phyloP scores from a whole-genome alignment of 2,329 filamentous ascomycete genomes.

The Cytospora piceicola region DNA sequence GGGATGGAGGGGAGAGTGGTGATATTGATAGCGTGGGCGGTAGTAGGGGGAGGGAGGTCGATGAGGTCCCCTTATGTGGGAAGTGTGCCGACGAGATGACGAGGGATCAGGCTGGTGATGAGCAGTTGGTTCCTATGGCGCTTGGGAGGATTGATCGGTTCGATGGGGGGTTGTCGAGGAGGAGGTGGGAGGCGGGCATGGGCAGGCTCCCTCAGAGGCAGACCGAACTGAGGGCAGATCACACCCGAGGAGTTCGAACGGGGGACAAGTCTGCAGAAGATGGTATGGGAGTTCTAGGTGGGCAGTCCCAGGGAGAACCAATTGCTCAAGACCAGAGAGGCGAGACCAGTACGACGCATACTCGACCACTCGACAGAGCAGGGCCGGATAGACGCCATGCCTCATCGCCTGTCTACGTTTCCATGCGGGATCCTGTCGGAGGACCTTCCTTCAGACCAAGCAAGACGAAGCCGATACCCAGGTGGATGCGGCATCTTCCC shows the following conservation, averaged over 20 bases:
- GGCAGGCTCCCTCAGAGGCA: background rate
- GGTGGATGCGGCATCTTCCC: slow-evolving; percentile 47
- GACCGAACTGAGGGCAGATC: no score
- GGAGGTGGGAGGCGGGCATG: slow-evolving; percentile 46
- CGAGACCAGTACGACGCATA: background rate
- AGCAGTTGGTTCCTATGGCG: slow-evolving; percentile 45
- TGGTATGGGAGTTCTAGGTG: no score
- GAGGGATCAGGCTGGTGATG: slow-evolving; percentile 39
- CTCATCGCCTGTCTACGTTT: slow-evolving; percentile 51
- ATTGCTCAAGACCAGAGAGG: background rate
- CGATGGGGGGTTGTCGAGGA: slow-evolving; percentile 52
- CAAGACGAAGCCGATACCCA: slow-evolving; percentile 55
- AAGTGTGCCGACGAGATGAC: slow-evolving; percentile 50
- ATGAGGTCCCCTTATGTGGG: slow-evolving; percentile 53
- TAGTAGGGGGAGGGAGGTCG: slow-evolving; percentile 46
- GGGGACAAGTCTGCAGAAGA: background rate
- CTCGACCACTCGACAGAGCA: no score
- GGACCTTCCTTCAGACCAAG: slow-evolving; percentile 51
- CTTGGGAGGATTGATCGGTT: slow-evolving; percentile 47
- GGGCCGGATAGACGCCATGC: background rate
- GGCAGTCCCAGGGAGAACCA: background rate
- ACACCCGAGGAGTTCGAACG: slow-evolving; percentile 16
- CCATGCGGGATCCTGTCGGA: slow-evolving; percentile 53
- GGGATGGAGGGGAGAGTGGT: background rate
- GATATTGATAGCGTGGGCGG: slow-evolving; percentile 10